A percentile compares a stretch with the other conserved stretches of the same genome.
phyloP scores from a whole-genome alignment of 192 early-diverging fungal genomes.

The Coemansia sp. region DNA sequence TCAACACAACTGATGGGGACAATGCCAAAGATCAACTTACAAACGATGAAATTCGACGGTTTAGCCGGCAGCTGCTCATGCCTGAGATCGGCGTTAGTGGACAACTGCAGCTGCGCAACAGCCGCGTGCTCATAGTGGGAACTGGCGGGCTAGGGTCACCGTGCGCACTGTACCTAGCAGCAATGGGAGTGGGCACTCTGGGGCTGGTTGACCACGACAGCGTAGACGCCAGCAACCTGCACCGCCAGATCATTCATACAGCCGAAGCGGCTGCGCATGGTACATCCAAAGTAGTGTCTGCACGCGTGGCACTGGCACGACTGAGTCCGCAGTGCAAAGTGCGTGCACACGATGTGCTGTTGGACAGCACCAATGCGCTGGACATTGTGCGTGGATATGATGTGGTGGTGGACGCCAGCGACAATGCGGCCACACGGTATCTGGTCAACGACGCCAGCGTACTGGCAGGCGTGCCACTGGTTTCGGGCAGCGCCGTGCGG shows the following conservation, averaged over 20 bases:
- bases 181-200: slow-evolving; percentile 81
- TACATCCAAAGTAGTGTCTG: slow-evolving; percentile 76
- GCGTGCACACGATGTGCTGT: slow-evolving; percentile 63
- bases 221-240: slow-evolving; percentile 88
- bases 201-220: slow-evolving; percentile 92
- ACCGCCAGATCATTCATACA: slow-evolving; percentile 92
- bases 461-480: slow-evolving; percentile 72
- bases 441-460: slow-evolving; percentile 94
- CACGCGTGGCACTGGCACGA: slow-evolving; percentile 56
- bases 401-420: slow-evolving; percentile 86
- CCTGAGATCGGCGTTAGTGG: slow-evolving; percentile 71
- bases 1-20: background rate
- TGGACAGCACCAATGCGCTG: slow-evolving; percentile 82
- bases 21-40: slow-evolving; percentile 40
- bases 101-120: slow-evolving; percentile 72
- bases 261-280: slow-evolving; percentile 60
- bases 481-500: slow-evolving; percentile 86
- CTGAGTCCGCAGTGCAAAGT: slow-evolving; percentile 69
- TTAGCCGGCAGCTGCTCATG: slow-evolving; percentile 83
- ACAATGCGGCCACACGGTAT: slow-evolving; percentile 95
- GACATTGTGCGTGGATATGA: slow-evolving; percentile 74
- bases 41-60: slow-evolving; percentile 75
- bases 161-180: slow-evolving; percentile 82
- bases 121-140: slow-evolving; percentile 81
- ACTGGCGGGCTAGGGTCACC: slow-evolving; percentile 95